A percentile compares a stretch with the other conserved stretches of the same genome.
These are phyloP conservation scores for Magnolia kwangsiensis DNA, from an alignment of 164 flowering plant genomes.

Conservation along the genomic window DNA sequence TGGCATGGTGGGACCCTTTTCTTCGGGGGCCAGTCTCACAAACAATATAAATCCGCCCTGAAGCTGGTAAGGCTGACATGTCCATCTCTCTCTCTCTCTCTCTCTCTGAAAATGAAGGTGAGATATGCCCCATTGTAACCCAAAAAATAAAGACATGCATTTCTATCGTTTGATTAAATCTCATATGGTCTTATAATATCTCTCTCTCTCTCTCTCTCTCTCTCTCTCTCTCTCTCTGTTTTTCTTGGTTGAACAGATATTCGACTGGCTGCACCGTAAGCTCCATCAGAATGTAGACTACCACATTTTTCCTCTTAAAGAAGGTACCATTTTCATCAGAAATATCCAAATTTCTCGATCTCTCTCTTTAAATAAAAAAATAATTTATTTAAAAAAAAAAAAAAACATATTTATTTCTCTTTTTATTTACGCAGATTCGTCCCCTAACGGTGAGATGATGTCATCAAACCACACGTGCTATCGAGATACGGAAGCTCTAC, in stretches of 20 bases:
- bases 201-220: background rate
- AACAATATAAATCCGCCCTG: background rate
- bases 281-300: constrained; percentile 30
- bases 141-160: no score
- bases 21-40: background rate
- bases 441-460: constrained; percentile 19
- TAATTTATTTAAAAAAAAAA: background rate
- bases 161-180: no score
- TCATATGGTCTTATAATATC: background rate
- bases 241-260: constrained; percentile 33
- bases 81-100: no score
- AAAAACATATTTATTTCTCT: background rate
- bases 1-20: background rate
- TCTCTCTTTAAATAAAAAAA: background rate
- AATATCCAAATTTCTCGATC: no score
- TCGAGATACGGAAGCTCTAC: constrained; percentile 36
- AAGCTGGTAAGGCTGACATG: background rate
- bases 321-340: constrained; percentile 14
- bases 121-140: no score
- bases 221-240: background rate
- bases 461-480: constrained; percentile 16
- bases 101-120: no score
- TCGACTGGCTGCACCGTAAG: constrained; percentile 65
- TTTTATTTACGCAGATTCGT: constrained; percentile 21
- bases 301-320: constrained; percentile 12